Base-by-base conservation (phyloP, 2,329 filamentous ascomycete genomes). In the Fusarium lateritium region DNA sequence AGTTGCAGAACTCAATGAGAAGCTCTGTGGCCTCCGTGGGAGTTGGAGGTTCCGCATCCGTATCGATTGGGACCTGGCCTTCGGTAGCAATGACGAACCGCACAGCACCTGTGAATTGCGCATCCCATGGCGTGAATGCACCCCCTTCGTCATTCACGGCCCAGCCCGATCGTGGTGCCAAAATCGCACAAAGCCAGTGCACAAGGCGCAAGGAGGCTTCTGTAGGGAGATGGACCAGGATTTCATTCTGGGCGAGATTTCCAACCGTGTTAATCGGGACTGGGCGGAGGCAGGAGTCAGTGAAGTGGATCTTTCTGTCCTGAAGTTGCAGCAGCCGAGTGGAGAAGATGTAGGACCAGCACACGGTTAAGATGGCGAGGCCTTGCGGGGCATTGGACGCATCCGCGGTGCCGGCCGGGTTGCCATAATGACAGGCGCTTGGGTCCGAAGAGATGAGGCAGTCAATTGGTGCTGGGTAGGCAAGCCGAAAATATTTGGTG, bases 271-370 rank as follows among this genome's bases (percentile, higher is more conserved):
- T 38, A 40, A 56, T 65, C 62, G 71, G 63, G 56, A 71, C 52
- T 54, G 73, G 69, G 45, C 50, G 69, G 62, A 75, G 53, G 67
- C 59, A 71, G 28, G 54, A 61, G 57, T 71, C 57, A 52, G 71
- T 75, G 62, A 72, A 75, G 65, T 68, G 71, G 61, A 60, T 50
- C 62, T 54, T 56, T 24, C 69, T 70, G 19, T 67, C 51, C 58
- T 75, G 73, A 38, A 75, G 73, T 57, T 75, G 68, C 64, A 75
- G 70, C 44, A 75, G 69, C 34, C 70, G 70, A 33, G 71, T 73
- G 66, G 73, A 75, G 71, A 75, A 69, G 42, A 75, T 65, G 51
- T 75, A 75, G 56, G 73, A 75, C 73, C 73, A 75, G 49, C 71
- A 73, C 61, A 75, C 60, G 62, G 71, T 70, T 54, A 75, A 45